Conservation (phyloP, 345 rosid genomes). For the Murraya koenigii region DNA sequence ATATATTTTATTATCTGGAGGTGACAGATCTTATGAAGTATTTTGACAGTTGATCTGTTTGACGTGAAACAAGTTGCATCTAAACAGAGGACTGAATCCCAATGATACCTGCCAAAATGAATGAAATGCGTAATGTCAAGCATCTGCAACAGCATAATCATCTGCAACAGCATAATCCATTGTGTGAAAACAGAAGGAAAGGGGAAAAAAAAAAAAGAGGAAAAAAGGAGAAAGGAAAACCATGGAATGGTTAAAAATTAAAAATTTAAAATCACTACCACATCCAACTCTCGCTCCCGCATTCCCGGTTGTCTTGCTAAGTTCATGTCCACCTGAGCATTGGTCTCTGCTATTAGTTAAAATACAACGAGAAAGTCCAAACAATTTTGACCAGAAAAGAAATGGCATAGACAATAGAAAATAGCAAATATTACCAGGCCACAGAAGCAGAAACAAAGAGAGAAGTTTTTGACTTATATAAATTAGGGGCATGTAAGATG, state of each 20-base stretch:
- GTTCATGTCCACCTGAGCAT: slow-evolving; percentile 82
- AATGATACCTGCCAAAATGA: slow-evolving; percentile 60
- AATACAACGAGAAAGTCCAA: neutral
- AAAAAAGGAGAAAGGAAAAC: neutral
- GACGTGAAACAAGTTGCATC: neutral
- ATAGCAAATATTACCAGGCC: neutral
- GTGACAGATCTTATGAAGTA: neutral
- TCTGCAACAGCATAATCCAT: neutral
- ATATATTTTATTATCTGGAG: neutral
- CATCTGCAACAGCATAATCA: neutral
- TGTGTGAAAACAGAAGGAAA: neutral
- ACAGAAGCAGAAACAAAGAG: neutral
- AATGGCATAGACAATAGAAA: neutral
- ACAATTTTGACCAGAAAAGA: neutral
- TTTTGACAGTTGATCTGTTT: neutral
- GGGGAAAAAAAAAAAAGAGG: neutral
- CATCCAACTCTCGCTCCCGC: slow-evolving; percentile 89
- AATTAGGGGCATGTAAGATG: neutral
- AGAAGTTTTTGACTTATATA: neutral
- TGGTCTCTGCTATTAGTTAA: slow-evolving; percentile 2
- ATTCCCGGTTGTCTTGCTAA: slow-evolving; percentile 83
- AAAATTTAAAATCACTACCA: slow-evolving; percentile 41
- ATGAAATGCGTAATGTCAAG: slow-evolving; percentile 11
- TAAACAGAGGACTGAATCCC: slow-evolving; percentile 77
- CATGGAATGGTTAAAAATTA: neutral